Base-by-base conservation (phyloP, 2,329 filamentous ascomycete species). In the Ophiostoma perfectum region DNA sequence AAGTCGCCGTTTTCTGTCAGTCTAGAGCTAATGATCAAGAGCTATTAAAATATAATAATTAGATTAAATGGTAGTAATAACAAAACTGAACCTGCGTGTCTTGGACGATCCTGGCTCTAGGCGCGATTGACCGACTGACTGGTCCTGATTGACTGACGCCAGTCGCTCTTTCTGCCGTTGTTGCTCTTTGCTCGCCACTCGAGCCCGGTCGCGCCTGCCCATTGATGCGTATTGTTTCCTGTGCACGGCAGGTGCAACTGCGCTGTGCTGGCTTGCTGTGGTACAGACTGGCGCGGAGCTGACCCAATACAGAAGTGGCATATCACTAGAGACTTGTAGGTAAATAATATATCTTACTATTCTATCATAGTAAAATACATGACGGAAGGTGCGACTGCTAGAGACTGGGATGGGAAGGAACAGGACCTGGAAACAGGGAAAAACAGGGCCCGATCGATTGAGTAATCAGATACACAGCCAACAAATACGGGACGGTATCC, bases 371-470 rank as follows among this genome's bases (percentile, higher is more conserved):
- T 36, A 36, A 8, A 27, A 5, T 52, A 55, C 3, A 44, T 44
- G 42, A 27, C 27, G 27, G 14, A 52, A 55, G 18, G 49, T 8
- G 49, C 49, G 55, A 38, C 52, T 44, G 42, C 7, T 44, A 8
- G 42, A 8, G 52, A 58, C 55, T 9, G 27, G 55, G 55, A 60
- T 60, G 18, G 66, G 58, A 38, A 18, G 27, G 60, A 70, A n/a
- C 41, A 12, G 55, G 55, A 60, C 27, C 55, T 60, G 55, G 66
- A 68, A 70, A 70, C 66, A 72, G 58, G 68, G 67, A 71, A 66
- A 66, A 70, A 69, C 69, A 72, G 60, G 67, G 52, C 27, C 55
- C 52, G 68, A 55, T 60, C 70, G 70, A 63, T 68, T 60, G 71
- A 68, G 62, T 49, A 45, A 52, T 44, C 12, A 47, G 42, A 45